phyloP scores from a whole-genome alignment of 805 yeast species.

The Debaryomyces maramus region DNA sequence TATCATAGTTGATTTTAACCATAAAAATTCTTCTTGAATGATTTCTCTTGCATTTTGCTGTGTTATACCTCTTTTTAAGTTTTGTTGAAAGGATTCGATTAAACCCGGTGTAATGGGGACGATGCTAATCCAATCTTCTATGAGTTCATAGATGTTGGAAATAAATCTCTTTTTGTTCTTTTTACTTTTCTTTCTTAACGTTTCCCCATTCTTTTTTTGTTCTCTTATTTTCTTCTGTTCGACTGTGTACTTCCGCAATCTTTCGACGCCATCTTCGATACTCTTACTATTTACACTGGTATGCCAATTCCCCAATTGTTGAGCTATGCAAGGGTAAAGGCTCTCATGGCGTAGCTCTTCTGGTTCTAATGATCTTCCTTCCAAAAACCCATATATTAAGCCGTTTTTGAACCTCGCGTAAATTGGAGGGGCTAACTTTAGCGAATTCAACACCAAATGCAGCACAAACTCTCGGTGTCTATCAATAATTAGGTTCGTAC shows the following conservation, averaged over 20 bases:
- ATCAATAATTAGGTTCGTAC: constrained; percentile 70
- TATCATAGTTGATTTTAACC: constrained; percentile 48
- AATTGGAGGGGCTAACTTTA: constrained; percentile 65
- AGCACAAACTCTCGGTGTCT: constrained; percentile 73
- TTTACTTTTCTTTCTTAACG: constrained; percentile 8
- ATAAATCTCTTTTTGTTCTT: constrained; percentile 30
- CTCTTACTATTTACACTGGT: constrained; percentile 42
- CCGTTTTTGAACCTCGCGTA: constrained; percentile 73
- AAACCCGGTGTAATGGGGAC: constrained; percentile 53
- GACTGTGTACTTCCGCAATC: constrained; percentile 31
- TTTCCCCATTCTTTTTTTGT: constrained; percentile 12
- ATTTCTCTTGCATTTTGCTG: constrained; percentile 34
- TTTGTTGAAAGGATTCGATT: constrained; percentile 34
- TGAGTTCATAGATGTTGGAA: constrained; percentile 57
- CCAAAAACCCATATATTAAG: constrained; percentile 64
- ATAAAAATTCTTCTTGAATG: constrained; percentile 50
- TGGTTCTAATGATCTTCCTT: constrained; percentile 61
- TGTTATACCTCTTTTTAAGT: constrained; percentile 22
- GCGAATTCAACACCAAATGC: constrained; percentile 59
- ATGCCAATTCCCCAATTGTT: constrained; percentile 73
- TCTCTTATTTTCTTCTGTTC: constrained; percentile 13
- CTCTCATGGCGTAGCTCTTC: constrained; percentile 49
- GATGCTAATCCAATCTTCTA: constrained; percentile 61
- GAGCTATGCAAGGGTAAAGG: constrained; percentile 60
- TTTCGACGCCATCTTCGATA: constrained; percentile 49